Evolutionary conservation across 306 rosid species (phyloP).

Genomic region (Inga laurina): DNA sequence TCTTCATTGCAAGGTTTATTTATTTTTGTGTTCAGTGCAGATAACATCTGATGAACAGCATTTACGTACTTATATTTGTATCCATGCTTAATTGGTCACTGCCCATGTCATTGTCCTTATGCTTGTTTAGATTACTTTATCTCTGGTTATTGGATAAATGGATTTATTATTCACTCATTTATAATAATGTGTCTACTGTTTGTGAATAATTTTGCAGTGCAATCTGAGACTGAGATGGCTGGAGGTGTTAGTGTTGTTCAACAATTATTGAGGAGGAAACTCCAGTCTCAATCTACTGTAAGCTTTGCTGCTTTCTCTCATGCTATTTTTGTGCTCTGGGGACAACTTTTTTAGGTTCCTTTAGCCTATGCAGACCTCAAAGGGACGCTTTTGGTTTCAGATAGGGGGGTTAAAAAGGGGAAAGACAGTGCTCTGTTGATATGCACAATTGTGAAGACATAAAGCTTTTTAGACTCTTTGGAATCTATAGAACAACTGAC

Average conservation of each 20-base stretch:
- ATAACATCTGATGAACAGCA: not conserved
- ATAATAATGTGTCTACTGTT: not conserved
- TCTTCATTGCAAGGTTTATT: not conserved
- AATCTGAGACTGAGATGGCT: constrained; percentile 62
- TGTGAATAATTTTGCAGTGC: constrained; percentile 4
- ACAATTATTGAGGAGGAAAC: constrained; percentile 73
- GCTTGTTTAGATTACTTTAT: not conserved
- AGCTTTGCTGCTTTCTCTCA: constrained; percentile 29
- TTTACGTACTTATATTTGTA: not conserved
- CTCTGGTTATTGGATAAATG: not conserved
- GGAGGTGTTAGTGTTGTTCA: constrained; percentile 61
- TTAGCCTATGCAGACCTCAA: not conserved
- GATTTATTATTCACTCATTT: not conserved
- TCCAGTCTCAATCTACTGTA: constrained; percentile 63
- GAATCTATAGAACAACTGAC: not conserved
- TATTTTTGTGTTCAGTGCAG: not conserved
- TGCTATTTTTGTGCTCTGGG: constrained; percentile 7
- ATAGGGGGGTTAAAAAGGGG: not conserved
- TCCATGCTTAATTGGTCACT: not conserved
- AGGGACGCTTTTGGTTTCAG: not conserved
- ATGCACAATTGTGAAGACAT: not conserved
- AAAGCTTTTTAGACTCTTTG: not conserved
- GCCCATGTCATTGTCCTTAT: not conserved
- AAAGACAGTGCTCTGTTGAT: not conserved
- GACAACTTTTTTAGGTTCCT: not conserved